Evolutionary conservation across 768 basidiomycete species (phyloP).

Genomic region (Mycena albidolilacea): DNA sequence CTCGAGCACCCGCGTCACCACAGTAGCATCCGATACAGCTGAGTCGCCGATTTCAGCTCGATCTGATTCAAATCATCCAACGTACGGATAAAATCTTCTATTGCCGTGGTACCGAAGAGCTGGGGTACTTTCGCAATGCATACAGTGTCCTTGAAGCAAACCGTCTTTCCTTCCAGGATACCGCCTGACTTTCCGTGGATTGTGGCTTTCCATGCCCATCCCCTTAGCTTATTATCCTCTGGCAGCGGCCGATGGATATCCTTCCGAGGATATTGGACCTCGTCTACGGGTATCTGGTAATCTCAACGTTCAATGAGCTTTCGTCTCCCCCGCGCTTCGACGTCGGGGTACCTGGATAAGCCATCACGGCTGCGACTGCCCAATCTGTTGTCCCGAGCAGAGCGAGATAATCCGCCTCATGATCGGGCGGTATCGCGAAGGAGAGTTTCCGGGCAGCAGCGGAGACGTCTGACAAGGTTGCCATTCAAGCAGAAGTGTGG

Average conservation of each 20-base stretch:
- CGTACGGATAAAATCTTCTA: slow-evolving; percentile 46
- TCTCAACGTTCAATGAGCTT: slow-evolving; percentile 23
- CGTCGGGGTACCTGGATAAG: slow-evolving; percentile 22
- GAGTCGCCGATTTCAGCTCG: neutral
- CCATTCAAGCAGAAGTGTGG: slow-evolving; percentile 40
- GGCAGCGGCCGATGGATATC: slow-evolving; percentile 39
- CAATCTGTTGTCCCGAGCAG: slow-evolving; percentile 25
- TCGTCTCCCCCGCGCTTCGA: neutral
- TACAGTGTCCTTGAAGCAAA: slow-evolving; percentile 61
- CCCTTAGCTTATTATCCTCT: slow-evolving; percentile 50
- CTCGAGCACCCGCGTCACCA: slow-evolving; percentile 60
- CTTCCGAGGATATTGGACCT: slow-evolving; percentile 43
- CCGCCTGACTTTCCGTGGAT: slow-evolving; percentile 48
- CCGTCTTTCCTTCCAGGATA: slow-evolving; percentile 53
- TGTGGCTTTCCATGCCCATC: slow-evolving; percentile 55
- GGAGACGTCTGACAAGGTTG: slow-evolving; percentile 29
- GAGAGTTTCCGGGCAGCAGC: slow-evolving; percentile 27
- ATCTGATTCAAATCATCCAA: neutral
- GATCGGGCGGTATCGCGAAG: slow-evolving; percentile 25
- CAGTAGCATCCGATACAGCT: slow-evolving; percentile 57
- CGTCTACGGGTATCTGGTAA: slow-evolving; percentile 39
- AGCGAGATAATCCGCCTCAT: slow-evolving; percentile 34
- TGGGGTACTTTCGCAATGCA: slow-evolving; percentile 58
- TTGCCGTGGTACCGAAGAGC: slow-evolving; percentile 57
- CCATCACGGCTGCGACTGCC: slow-evolving; percentile 35